These are phyloP conservation scores for Exophiala alcalophila DNA, from an alignment of 2,329 filamentous ascomycete genomes.

Conservation along the genomic window DNA sequence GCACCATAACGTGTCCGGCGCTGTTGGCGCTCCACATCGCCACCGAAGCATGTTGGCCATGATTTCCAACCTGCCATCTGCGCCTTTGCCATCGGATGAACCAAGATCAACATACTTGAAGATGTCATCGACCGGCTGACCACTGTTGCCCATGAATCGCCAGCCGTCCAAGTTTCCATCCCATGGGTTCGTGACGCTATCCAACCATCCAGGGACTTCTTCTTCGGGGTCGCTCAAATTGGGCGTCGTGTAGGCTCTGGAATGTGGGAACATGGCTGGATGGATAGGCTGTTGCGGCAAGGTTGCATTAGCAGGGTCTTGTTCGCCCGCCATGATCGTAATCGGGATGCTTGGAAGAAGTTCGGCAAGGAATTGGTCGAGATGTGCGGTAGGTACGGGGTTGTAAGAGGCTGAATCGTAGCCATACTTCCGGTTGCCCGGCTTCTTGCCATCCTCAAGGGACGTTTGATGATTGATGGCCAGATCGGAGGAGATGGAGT, in stretches of 20 bases:
- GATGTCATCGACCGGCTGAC: conserved; percentile 91
- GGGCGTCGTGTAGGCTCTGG: conserved; percentile 62
- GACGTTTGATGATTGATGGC: conserved; percentile 32
- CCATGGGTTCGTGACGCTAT: conserved; percentile 89
- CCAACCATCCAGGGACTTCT: conserved; percentile 68
- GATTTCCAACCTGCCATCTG: conserved; percentile 67
- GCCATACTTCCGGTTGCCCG: conserved; percentile 73
- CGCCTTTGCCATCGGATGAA: conserved; percentile 30
- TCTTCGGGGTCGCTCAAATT: conserved; percentile 40
- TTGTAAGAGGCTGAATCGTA: conserved; percentile 92
- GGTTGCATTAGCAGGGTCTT: conserved; percentile 83
- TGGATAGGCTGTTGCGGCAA: conserved; percentile 93
- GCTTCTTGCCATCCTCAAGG: conserved; percentile 49
- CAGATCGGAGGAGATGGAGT: conserved; percentile 53
- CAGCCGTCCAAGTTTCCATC: conserved; percentile 88
- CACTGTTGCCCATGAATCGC: conserved; percentile 79
- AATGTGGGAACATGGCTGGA: conserved; percentile 79
- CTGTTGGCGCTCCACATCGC: conserved; percentile 87
- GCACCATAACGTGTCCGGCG: conserved; percentile 94
- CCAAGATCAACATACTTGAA: conserved; percentile 75
- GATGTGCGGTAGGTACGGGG: conserved; percentile 72
- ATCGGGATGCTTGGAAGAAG: conserved; percentile 83
- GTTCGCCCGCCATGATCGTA: conserved; percentile 78
- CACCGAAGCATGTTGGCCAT: conserved; percentile 94
- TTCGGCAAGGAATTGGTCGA: conserved; percentile 78